Evolutionary conservation across 768 basidiomycete species (phyloP), one percentile per base, ranked within the genome.

Genomic region (Brasilioporus rufonigricans): DNA sequence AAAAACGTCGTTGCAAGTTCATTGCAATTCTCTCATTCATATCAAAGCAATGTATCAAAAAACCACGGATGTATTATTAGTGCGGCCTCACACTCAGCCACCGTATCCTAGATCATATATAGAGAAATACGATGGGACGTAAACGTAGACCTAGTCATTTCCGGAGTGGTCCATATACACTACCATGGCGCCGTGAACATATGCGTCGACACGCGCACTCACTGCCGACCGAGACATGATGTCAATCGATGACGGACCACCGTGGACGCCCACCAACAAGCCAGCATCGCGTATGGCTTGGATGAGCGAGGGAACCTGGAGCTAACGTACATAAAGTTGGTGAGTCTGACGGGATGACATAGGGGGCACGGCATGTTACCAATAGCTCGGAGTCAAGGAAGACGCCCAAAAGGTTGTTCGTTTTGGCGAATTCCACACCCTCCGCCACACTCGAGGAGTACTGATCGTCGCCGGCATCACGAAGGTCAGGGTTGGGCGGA

Each of bases 391-490:
- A 89, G 69, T 97, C 91, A 47, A 97, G 80, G 65, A 96, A 86
- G 43, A 99, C 77, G 53, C 97, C 97, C 52, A 99, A 75, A 21
- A 99, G 75, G 71, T 99, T 98, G 72, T 98, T 98, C 44, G 80
- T 77, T 64, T 88, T 91, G 21, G 94, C 90, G 65, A 98, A 97
- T 62, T 95, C 93, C 52, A 98, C 93, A 16, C 93, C 94, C 53
- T 91, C 85, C 55, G 89, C 83, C 36, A 98, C 84, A 65, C 92
- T 94, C 46, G 81, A 76, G 43, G 82, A 66, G 53, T 84, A 76
- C 60, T 67, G 67, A 56, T 76, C 76, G 46, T 77, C 75, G 50
- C 82, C 81, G 59, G 75, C 74, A 59, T 74, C 65, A 40, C 63
- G 55, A 57, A 59, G 71, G 47, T 73, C 75, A 61, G 70, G 64